phyloP scores from a whole-genome alignment of 2,329 filamentous ascomycete genomes.

The Rutstroemia sp. region DNA sequence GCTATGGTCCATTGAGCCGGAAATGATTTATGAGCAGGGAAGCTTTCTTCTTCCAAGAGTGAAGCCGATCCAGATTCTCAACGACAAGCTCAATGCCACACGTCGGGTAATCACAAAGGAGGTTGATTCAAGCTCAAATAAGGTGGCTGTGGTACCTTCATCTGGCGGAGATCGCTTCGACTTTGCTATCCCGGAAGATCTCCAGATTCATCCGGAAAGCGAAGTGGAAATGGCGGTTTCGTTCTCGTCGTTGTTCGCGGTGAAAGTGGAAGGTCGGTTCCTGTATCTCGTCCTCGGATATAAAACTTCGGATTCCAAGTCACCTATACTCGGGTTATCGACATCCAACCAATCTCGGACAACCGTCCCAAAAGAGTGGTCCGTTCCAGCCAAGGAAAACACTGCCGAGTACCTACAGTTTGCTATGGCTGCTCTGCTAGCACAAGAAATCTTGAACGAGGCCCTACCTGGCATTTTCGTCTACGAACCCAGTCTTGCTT shows the following conservation, averaged over 20 bases:
- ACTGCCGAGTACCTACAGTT: background rate
- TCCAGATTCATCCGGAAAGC: background rate
- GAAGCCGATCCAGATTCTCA: slow-evolving; percentile 4
- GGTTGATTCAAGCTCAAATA: background rate
- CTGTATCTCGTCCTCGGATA: background rate
- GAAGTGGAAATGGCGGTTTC: background rate
- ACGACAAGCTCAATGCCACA: slow-evolving; percentile 13
- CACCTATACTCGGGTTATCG: background rate
- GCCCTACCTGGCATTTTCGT: background rate
- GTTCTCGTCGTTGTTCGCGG: background rate
- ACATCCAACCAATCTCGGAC: background rate
- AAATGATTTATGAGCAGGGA: slow-evolving; percentile 12
- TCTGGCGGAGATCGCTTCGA: background rate
- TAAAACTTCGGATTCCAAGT: background rate
- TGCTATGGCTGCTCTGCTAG: background rate
- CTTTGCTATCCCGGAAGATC: background rate
- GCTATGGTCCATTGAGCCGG: slow-evolving; percentile 16
- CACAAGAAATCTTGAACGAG: background rate
- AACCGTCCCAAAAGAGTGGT: background rate
- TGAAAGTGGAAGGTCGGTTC: background rate
- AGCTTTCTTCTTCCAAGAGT: slow-evolving; percentile 14
- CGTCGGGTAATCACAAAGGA: slow-evolving; percentile 10
- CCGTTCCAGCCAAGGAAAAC: background rate
- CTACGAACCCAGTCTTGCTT: background rate
- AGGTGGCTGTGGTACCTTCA: background rate